Percentiles rank a stretch among this genome's conserved stretches.
These are phyloP conservation scores for Coelastrella sp. DNA, from an alignment of 139 green algal genomes.

Conservation along the genomic window DNA sequence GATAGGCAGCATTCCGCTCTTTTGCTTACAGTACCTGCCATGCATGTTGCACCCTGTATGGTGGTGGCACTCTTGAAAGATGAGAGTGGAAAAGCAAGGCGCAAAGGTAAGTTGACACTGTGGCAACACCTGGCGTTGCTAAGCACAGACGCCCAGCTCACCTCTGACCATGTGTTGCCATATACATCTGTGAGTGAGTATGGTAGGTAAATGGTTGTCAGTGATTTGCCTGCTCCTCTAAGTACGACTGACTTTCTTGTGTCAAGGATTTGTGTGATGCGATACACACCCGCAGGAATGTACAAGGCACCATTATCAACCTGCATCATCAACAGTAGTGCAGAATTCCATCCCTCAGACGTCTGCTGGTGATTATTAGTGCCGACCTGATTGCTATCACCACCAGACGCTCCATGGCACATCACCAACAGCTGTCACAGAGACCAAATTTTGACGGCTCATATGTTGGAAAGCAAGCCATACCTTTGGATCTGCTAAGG, in stretches of 20 bases:
- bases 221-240: constrained; percentile 16
- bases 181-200: constrained; percentile 41
- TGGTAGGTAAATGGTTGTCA: constrained; percentile 45
- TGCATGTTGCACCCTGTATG: no score
- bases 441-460: neutral
- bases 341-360: no score
- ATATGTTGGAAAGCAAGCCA: neutral
- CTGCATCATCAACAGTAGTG: no score
- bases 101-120: no score
- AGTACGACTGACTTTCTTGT: constrained; percentile 29
- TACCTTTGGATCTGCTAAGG: constrained; percentile 29
- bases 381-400: no score
- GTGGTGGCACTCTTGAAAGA: no score
- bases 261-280: constrained; percentile 34
- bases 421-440: neutral
- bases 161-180: constrained; percentile 46
- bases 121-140: no score
- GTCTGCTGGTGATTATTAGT: no score
- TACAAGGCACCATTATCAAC: constrained; percentile 37
- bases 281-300: constrained; percentile 43
- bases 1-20: neutral
- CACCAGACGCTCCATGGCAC: neutral
- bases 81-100: no score
- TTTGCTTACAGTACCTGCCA: neutral
- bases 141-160: neutral